A percentile compares a stretch with the other conserved stretches of the same genome.
phyloP scores from a whole-genome alignment of 441 rosid species.

The Euphorbia celastroides region DNA sequence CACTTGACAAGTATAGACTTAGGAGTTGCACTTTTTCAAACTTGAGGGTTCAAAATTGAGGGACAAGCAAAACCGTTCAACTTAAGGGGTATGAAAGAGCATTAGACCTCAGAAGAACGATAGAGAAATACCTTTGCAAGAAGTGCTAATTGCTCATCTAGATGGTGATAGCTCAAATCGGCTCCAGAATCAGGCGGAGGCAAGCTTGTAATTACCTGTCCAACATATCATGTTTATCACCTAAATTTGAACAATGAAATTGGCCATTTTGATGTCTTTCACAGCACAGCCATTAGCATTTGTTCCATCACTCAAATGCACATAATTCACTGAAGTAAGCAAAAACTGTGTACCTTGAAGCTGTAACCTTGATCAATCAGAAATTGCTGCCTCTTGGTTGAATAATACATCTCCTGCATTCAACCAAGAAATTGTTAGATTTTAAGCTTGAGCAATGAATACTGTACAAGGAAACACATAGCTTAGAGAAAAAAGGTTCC shows the following conservation, averaged over 20 bases:
- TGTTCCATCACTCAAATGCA: conserved; percentile 1
- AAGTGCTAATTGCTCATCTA: conserved; percentile 70
- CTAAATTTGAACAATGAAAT: not conserved
- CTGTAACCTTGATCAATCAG: conserved; percentile 97
- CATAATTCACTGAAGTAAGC: not conserved
- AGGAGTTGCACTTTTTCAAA: too few relatives aligned
- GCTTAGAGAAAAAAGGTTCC: not conserved
- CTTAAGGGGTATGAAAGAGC: too few relatives aligned
- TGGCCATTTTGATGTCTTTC: not conserved
- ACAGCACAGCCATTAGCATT: not conserved
- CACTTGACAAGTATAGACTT: too few relatives aligned
- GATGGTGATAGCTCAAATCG: conserved; percentile 60
- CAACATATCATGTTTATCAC: conserved; percentile 1
- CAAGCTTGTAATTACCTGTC: conserved; percentile 82
- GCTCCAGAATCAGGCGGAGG: conserved; percentile 81
- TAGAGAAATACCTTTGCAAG: conserved; percentile 50
- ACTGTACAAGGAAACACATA: not conserved
- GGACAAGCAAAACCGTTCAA: too few relatives aligned
- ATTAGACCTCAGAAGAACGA: too few relatives aligned
- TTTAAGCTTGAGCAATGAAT: not conserved
- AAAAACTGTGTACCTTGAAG: conserved; percentile 52
- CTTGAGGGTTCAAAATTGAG: too few relatives aligned
- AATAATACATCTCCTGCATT: conserved; percentile 91
- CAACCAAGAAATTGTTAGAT: not conserved
- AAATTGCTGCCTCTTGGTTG: conserved; percentile 95